Conservation (phyloP, 208 protist species). For the Acanthamoeba divionensis region DNA sequence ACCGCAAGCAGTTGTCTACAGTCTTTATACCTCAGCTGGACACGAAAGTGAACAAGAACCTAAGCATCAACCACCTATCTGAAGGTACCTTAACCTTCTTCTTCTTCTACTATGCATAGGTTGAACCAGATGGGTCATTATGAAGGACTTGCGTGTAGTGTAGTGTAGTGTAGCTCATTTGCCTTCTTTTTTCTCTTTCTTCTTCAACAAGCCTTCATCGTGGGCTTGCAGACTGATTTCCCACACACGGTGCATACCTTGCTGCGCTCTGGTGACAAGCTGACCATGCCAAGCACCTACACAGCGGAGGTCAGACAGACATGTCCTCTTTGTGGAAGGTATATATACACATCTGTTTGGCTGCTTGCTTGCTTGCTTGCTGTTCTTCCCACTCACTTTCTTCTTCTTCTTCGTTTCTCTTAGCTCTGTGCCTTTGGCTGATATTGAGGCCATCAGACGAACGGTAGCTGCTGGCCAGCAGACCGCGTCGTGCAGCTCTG, state of each 20-base stretch:
- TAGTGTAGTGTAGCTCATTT: neutral
- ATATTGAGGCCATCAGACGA: neutral
- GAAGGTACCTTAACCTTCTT: neutral
- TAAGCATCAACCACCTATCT: constrained; percentile 12
- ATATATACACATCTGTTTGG: neutral
- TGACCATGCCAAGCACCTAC: neutral
- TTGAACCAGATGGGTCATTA: neutral
- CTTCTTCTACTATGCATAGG: neutral
- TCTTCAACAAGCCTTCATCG: neutral
- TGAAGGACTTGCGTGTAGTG: neutral
- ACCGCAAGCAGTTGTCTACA: neutral
- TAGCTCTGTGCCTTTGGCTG: neutral
- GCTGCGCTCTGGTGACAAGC: neutral
- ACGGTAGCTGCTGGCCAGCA: neutral
- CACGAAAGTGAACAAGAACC: neutral
- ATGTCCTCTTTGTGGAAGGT: neutral
- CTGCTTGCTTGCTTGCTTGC: no score
- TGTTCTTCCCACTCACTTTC: neutral
- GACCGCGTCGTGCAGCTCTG: neutral
- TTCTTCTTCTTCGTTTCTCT: neutral
- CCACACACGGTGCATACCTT: neutral
- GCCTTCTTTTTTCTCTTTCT: neutral
- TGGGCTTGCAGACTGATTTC: neutral
- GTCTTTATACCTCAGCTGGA: constrained; percentile 4
- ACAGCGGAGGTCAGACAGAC: neutral